These are phyloP conservation scores for Aquanectria penicillioides DNA, from an alignment of 2,329 filamentous ascomycete species.

Conservation along the genomic window DNA sequence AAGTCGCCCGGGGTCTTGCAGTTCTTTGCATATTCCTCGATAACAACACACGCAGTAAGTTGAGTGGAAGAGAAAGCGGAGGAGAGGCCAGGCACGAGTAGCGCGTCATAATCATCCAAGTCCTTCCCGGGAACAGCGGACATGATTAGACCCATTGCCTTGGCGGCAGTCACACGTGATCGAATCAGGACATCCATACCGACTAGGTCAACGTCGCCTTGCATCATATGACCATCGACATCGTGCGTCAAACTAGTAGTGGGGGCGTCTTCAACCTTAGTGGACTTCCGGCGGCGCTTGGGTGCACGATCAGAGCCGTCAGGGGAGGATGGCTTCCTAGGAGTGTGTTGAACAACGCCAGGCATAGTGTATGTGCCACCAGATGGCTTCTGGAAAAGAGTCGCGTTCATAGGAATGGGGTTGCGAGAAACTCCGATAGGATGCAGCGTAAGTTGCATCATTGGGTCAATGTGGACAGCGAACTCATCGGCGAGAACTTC, in stretches of 20 bases:
- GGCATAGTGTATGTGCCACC: conserved; percentile 79
- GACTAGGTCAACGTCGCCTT: conserved; percentile 94
- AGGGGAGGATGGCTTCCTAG: conserved; percentile 60
- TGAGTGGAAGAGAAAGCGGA: conserved; percentile 88
- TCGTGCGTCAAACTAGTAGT: conserved; percentile 82
- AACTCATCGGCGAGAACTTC: conserved; percentile 78
- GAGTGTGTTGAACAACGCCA: conserved; percentile 55
- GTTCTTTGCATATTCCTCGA: conserved; percentile 87
- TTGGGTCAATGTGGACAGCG: conserved; percentile 76
- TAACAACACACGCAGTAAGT: conserved; percentile 81
- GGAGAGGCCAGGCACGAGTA: conserved; percentile 72
- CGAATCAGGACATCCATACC: conserved; percentile 88
- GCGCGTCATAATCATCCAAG: conserved; percentile 71
- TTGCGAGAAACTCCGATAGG: conserved; percentile 92
- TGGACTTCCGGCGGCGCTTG: conserved; percentile 83
- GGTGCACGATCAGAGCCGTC: conserved; percentile 70
- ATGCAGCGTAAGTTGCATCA: conserved; percentile 86
- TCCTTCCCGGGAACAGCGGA: conserved; percentile 74
- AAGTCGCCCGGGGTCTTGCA: conserved; percentile 53
- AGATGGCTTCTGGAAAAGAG: conserved; percentile 92
- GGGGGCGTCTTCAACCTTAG: conserved; percentile 79
- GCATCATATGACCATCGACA: conserved; percentile 97
- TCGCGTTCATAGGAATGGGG: conserved; percentile 90
- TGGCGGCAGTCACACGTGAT: conserved; percentile 87
- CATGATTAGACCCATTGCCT: conserved; percentile 87